Percentiles rank a stretch among this genome's conserved stretches.
phyloP scores from a whole-genome alignment of 129 eudicot genomes.

The Helianthus tuberosus region DNA sequence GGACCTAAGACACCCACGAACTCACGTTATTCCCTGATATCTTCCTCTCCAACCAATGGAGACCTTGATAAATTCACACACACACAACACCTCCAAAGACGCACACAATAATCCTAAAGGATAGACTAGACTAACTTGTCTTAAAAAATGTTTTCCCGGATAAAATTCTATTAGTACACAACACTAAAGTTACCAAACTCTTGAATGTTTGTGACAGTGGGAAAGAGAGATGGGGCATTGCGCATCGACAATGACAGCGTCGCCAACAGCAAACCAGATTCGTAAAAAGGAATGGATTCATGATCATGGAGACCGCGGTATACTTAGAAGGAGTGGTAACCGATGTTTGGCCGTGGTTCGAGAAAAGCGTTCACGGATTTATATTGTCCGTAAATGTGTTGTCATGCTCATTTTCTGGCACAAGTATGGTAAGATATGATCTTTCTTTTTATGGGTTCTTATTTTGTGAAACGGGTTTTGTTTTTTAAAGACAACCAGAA shows the following conservation, averaged over 20 bases:
- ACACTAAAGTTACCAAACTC: background rate
- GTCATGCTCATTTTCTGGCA: constrained; percentile 57
- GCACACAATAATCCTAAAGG: background rate
- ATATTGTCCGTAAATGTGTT: constrained; percentile 49
- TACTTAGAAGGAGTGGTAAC: background rate
- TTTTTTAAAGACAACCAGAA: constrained; percentile 8
- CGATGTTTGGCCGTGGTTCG: constrained; percentile 30
- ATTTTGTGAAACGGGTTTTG: background rate
- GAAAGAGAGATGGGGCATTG: constrained; percentile 26
- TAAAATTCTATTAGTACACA: background rate
- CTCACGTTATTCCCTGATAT: constrained; percentile 6
- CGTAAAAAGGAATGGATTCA: constrained; percentile 7
- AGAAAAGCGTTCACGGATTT: constrained; percentile 51
- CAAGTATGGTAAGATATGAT: constrained; percentile 38
- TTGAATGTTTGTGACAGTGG: background rate
- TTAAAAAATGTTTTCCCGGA: background rate
- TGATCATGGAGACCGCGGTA: constrained; percentile 8
- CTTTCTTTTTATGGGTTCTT: background rate
- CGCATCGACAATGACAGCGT: constrained; percentile 14
- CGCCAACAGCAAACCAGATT: background rate
- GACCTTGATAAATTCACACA: constrained; percentile 5
- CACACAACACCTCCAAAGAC: background rate
- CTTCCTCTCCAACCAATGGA: background rate
- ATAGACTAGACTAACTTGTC: background rate
- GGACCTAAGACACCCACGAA: constrained; percentile 29